A percentile compares a stretch with the other conserved stretches of the same genome.
Evolutionary conservation across 1,284 basidiomycete genomes (phyloP).

Genomic region (Filobasidium uniguttulatum): DNA sequence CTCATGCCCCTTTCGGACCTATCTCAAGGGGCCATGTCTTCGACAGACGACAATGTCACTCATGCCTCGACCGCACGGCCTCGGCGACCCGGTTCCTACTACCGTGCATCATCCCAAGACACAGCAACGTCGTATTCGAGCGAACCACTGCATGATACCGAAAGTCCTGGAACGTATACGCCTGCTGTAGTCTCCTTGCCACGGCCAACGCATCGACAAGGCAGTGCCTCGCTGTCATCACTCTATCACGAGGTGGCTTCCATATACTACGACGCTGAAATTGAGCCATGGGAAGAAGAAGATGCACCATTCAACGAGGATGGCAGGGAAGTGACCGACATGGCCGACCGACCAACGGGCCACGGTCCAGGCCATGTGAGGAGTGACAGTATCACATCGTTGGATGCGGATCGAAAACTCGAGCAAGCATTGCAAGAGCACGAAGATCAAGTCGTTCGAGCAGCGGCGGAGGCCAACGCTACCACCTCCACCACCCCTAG

Average conservation of each 20-base stretch:
- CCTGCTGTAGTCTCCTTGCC: no score
- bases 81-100: background rate
- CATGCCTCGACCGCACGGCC: background rate
- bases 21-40: background rate
- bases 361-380: no score
- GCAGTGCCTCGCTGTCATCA: conserved; percentile 8
- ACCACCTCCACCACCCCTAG: no score
- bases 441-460: background rate
- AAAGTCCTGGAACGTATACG: no score
- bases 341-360: no score
- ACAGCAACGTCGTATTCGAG: conserved; percentile 1
- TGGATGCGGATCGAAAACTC: background rate
- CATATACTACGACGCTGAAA: conserved; percentile 18
- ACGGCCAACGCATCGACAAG: no score
- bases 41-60: conserved; percentile 1
- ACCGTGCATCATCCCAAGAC: background rate
- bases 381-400: background rate
- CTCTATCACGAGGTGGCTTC: conserved; percentile 13
- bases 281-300: conserved; percentile 21
- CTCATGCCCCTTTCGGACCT: conserved; percentile 9
- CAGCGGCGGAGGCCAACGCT: conserved; percentile 1
- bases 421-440: background rate
- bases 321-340: conserved; percentile 27
- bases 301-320: conserved; percentile 16
- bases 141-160: background rate